Conservation (phyloP, 805 yeast genomes). For the Metschnikowia vanudenii region DNA sequence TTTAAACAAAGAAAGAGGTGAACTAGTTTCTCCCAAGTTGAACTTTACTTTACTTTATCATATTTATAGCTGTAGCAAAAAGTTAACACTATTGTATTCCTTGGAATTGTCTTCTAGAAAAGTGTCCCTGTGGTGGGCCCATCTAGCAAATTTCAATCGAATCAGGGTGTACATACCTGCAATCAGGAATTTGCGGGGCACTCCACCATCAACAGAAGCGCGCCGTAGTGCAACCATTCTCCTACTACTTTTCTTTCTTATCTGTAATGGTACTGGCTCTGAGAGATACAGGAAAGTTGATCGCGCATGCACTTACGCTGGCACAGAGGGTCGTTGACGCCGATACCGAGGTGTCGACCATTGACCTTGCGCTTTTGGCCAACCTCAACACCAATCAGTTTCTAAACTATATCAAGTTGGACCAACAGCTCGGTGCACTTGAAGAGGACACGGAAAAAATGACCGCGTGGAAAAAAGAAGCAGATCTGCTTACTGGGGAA, state of each 20-base stretch:
- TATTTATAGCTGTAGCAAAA: too few relatives aligned
- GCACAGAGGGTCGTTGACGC: constrained; percentile 35
- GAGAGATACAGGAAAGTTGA: constrained; percentile 30
- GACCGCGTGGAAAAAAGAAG: constrained; percentile 26
- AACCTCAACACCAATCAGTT: constrained; percentile 60
- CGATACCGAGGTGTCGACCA: constrained; percentile 42
- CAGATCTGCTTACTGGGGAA: constrained; percentile 21
- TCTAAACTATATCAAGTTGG: constrained; percentile 47
- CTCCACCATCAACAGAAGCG: too few relatives aligned
- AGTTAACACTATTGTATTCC: too few relatives aligned
- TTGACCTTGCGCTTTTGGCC: constrained; percentile 49
- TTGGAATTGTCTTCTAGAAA: too few relatives aligned
- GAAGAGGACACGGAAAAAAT: constrained; percentile 41
- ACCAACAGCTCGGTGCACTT: constrained; percentile 39
- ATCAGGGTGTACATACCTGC: too few relatives aligned
- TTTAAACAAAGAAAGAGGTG: too few relatives aligned
- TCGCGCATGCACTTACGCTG: constrained; percentile 30
- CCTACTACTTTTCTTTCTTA: too few relatives aligned
- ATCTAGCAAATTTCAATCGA: too few relatives aligned
- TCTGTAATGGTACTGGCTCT: constrained; percentile 19
- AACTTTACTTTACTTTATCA: too few relatives aligned
- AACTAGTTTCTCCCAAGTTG: too few relatives aligned
- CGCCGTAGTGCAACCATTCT: neutral
- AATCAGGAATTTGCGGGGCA: too few relatives aligned
- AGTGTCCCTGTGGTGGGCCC: too few relatives aligned